Evolutionary conservation across 1,139 yeast genomes (phyloP), one percentile per base, ranked within the genome.

Genomic region (Hyphopichia fennica): DNA sequence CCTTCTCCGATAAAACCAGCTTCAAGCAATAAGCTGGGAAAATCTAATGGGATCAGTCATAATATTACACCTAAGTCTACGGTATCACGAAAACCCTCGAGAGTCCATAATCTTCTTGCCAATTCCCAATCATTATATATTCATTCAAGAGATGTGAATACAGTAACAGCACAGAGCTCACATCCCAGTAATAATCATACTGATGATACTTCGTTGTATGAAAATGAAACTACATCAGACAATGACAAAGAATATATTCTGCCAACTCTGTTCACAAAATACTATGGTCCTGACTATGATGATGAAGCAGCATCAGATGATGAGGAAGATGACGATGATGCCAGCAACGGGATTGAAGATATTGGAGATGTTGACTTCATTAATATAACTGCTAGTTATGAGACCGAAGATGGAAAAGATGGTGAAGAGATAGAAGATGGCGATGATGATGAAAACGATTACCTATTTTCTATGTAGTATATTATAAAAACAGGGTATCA

Each of bases 91-190:
- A 43, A 38, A 45, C 52, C 51, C 25, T 56, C 72, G 4, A 45
- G 77, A 38, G 45, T 72, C 27, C 63, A 67, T 38, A 71, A 69
- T 44, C 47, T 72, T 6, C 50, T 71, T 3, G 57, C 67, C 13
- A 71, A 67, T 45, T 71, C 77, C 0, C 69, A 68, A 40, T 68
- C 72, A 0, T 51, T 72, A 11, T 69, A 72, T 44, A 62, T 65
- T 11, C 62, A 59, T 44, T 42, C 58, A 7, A 60, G 51, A 41
- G 65, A 58, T 35, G 37, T 8, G 5, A 17, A 11, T 23, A 18
- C 49, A 1, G 35, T 50, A 6, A 54, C 14, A 44, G 46, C 41
- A 16, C 45, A 53, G 9, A 51, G 45, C 16, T 37, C 46, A 9
- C 48, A 45, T 14, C 46, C 47, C 19, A 44, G 52, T 25, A 36